A percentile compares a stretch with the other conserved stretches of the same genome.
These are phyloP conservation scores for Boechera retrofracta DNA, from an alignment of 345 rosid species.

Conservation along the genomic window DNA sequence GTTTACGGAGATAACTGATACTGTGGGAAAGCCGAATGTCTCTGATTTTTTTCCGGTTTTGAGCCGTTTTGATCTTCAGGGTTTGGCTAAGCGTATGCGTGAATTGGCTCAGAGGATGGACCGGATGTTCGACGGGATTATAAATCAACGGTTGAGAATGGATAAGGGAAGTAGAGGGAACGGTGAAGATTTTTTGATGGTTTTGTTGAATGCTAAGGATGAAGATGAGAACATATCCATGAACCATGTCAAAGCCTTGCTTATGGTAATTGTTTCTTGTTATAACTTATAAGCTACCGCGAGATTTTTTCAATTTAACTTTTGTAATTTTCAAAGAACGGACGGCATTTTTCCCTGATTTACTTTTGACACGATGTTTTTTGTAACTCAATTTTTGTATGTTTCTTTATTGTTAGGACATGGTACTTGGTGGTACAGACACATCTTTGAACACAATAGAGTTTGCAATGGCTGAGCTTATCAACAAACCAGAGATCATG, in stretches of 20 bases:
- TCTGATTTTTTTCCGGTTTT: constrained; percentile 61
- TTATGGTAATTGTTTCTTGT: neutral
- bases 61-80: constrained; percentile 60
- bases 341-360: no score
- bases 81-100: constrained; percentile 47
- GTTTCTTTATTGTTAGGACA: neutral
- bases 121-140: constrained; percentile 48
- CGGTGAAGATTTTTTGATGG: neutral
- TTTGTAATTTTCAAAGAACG: no score
- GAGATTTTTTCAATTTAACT: no score
- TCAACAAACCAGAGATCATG: neutral
- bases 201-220: neutral
- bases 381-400: no score
- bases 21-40: constrained; percentile 36
- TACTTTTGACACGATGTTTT: no score
- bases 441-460: neutral
- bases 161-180: neutral
- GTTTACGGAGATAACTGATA: constrained; percentile 17
- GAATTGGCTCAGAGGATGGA: constrained; percentile 42
- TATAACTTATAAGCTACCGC: no score
- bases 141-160: constrained; percentile 39
- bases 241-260: constrained; percentile 4
- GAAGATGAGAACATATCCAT: neutral
- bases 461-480: neutral
- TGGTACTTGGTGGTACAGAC: neutral